These are phyloP conservation scores for Solanum okadae DNA, from an alignment of 257 asterid genomes.

Conservation along the genomic window DNA sequence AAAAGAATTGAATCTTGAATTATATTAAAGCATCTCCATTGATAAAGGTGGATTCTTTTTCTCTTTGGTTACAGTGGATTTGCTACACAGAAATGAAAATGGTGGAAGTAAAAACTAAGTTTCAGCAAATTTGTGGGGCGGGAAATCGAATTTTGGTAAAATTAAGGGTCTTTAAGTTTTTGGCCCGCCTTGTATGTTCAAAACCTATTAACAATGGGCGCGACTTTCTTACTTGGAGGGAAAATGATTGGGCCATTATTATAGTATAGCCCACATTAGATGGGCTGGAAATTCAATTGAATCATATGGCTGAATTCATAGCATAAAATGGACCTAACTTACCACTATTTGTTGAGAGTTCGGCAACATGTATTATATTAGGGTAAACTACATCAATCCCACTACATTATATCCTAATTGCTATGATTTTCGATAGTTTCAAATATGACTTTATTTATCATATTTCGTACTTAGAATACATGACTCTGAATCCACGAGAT, in stretches of 20 bases:
- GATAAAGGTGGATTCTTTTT: background rate
- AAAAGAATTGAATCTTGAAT: background rate
- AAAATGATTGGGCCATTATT: background rate
- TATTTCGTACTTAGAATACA: too few species aligned
- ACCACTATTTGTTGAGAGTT: background rate
- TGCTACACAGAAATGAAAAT: background rate
- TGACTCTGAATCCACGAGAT: too few species aligned
- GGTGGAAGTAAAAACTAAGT: background rate
- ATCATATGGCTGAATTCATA: background rate
- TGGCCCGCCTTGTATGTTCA: background rate
- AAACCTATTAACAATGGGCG: background rate
- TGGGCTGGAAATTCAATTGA: background rate
- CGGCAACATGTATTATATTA: background rate
- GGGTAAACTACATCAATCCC: too few species aligned
- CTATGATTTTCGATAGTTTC: too few species aligned
- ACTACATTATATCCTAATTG: too few species aligned
- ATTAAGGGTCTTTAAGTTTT: background rate
- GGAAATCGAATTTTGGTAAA: background rate
- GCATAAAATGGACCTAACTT: background rate
- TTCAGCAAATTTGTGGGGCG: background rate
- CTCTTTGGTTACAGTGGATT: background rate
- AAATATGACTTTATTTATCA: too few species aligned
- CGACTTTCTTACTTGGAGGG: background rate
- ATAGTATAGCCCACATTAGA: background rate
- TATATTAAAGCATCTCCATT: background rate